Evolutionary conservation across 495 filamentous ascomycete species (phyloP).

Genomic region (Geoglossum glabrum): DNA sequence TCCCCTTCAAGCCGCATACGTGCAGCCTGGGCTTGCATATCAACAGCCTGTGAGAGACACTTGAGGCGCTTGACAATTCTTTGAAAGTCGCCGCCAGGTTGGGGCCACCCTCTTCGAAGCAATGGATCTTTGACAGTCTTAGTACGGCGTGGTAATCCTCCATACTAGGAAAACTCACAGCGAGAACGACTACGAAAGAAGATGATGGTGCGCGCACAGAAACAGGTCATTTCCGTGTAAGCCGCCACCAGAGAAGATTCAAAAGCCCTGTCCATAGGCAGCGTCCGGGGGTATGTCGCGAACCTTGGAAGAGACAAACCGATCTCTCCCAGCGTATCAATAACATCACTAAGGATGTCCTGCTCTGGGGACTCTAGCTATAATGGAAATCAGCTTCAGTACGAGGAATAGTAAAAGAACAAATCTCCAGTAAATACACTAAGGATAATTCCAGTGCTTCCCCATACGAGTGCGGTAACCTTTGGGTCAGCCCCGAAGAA

Average conservation of each 20-base stretch:
- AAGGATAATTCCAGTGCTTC: slow-evolving; percentile 12
- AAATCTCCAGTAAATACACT: no score
- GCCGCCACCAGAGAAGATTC: slow-evolving; percentile 11
- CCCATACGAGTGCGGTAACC: slow-evolving; percentile 12
- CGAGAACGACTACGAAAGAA: slow-evolving; percentile 13
- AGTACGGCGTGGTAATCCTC: neutral
- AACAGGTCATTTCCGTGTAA: slow-evolving; percentile 14
- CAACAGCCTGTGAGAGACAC: slow-evolving; percentile 9
- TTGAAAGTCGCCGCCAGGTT: neutral
- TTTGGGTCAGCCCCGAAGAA: slow-evolving; percentile 12
- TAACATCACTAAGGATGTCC: slow-evolving; percentile 9
- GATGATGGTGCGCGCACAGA: slow-evolving; percentile 12
- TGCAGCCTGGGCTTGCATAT: slow-evolving; percentile 10
- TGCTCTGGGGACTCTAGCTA: slow-evolving; percentile 5
- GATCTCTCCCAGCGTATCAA: slow-evolving; percentile 14
- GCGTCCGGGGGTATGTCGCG: slow-evolving; percentile 6
- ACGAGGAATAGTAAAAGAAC: slow-evolving; percentile 1
- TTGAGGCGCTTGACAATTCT: neutral
- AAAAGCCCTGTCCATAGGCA: slow-evolving; percentile 9
- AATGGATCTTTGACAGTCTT: neutral
- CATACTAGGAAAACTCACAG: neutral
- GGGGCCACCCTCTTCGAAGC: neutral
- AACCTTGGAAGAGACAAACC: slow-evolving; percentile 11
- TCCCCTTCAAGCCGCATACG: slow-evolving; percentile 9
- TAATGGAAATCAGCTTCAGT: neutral